Evolutionary conservation across 129 eudicot genomes (phyloP).

Genomic region (Oenanthe sinensis): DNA sequence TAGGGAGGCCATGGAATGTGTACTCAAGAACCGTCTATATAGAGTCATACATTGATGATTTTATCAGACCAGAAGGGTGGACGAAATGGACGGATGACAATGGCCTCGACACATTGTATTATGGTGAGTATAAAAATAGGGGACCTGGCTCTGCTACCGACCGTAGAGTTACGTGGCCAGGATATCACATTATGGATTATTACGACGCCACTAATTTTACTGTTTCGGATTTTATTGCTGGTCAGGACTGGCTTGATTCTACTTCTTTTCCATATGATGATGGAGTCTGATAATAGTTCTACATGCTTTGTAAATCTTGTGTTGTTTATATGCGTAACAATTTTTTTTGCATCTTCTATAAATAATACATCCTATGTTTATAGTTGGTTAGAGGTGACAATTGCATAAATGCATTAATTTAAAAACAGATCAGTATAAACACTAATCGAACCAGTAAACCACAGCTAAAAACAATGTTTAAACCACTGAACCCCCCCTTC

Average conservation of each 20-base stretch:
- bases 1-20: constrained; percentile 78
- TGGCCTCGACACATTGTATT: constrained; percentile 58
- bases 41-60: constrained; percentile 64
- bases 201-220: constrained; percentile 64
- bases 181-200: constrained; percentile 65
- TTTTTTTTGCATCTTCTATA: neutral
- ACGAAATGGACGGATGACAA: constrained; percentile 45
- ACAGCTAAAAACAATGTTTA: no score
- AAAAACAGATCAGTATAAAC: no score
- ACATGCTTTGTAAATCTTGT: neutral
- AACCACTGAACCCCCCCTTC: no score
- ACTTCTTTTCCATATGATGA: constrained; percentile 83
- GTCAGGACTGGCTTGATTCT: constrained; percentile 81
- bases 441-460: no score
- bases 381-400: neutral
- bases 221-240: constrained; percentile 57
- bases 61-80: constrained; percentile 66
- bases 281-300: constrained; percentile 29
- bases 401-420: no score
- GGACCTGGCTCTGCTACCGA: constrained; percentile 59
- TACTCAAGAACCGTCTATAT: constrained; percentile 58
- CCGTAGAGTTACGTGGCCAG: constrained; percentile 60
- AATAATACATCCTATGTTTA: neutral
- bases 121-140: constrained; percentile 59
- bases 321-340: neutral